Evolutionary conservation across 1,139 yeast genomes (phyloP).

Genomic region (Wickerhamomyces sp.): DNA sequence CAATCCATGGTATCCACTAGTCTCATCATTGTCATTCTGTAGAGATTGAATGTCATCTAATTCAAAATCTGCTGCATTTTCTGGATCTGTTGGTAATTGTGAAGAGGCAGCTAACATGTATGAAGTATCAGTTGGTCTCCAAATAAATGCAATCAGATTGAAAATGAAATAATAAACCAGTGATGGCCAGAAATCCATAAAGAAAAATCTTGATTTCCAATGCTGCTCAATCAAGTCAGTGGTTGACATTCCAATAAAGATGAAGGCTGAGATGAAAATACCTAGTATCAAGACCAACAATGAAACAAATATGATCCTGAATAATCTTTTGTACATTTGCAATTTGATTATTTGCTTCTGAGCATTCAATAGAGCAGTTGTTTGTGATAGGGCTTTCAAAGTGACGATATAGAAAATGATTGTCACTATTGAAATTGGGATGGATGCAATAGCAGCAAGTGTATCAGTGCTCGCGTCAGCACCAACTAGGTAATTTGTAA

Average conservation of each 20-base stretch:
- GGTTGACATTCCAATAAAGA: slow-evolving; percentile 68
- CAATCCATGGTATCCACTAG: slow-evolving; percentile 16
- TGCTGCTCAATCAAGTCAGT: slow-evolving; percentile 77
- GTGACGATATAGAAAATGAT: slow-evolving; percentile 72
- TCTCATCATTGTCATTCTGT: slow-evolving; percentile 36
- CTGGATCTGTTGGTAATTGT: slow-evolving; percentile 82
- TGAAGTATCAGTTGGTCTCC: slow-evolving; percentile 98
- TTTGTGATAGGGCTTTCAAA: slow-evolving; percentile 65
- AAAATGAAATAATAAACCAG: slow-evolving; percentile 81
- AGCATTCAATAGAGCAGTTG: slow-evolving; percentile 67
- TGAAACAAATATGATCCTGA: slow-evolving; percentile 70
- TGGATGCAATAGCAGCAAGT: slow-evolving; percentile 39
- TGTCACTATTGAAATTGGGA: slow-evolving; percentile 71
- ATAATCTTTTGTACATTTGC: slow-evolving; percentile 74
- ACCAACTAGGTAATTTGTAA: slow-evolving; percentile 57
- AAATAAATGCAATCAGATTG: slow-evolving; percentile 78
- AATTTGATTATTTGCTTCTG: slow-evolving; percentile 92
- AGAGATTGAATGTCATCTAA: slow-evolving; percentile 67
- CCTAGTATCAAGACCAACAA: slow-evolving; percentile 56
- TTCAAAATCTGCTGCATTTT: slow-evolving; percentile 69
- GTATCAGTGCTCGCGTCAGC: slow-evolving; percentile 36
- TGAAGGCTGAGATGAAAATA: slow-evolving; percentile 62
- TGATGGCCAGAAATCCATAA: slow-evolving; percentile 94
- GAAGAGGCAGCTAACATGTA: slow-evolving; percentile 93
- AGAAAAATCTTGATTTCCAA: slow-evolving; percentile 89